A percentile compares a stretch with the other conserved stretches of the same genome.
These are phyloP conservation scores for Pinus tabuliformis DNA, from an alignment of 75 land plant species.

Conservation along the genomic window DNA sequence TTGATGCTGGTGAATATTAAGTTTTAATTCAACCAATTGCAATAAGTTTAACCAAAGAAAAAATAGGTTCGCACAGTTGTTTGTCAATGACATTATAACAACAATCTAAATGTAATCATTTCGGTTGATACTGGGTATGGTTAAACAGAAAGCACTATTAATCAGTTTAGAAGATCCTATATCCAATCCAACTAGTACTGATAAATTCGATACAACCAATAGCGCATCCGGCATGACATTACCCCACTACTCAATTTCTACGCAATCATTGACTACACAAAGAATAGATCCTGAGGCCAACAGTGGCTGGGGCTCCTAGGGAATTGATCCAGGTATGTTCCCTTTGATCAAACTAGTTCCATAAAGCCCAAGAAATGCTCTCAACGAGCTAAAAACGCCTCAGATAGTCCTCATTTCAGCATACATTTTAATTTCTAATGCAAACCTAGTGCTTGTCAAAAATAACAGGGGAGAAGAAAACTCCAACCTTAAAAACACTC, in stretches of 20 bases:
- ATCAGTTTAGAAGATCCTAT: background rate
- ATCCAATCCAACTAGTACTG: background rate
- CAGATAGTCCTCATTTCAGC: background rate
- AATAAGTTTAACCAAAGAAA: background rate
- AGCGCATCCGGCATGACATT: background rate
- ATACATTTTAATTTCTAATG: background rate
- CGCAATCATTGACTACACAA: background rate
- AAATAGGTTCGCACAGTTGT: background rate
- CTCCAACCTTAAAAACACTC: slow-evolving; percentile 66
- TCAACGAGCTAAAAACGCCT: background rate
- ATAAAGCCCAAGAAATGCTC: background rate
- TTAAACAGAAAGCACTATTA: background rate
- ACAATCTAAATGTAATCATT: background rate
- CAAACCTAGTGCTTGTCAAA: background rate
- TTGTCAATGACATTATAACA: background rate
- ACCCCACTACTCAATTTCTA: background rate
- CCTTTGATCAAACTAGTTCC: background rate
- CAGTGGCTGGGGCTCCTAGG: too few species aligned
- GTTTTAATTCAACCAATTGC: background rate
- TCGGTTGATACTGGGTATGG: background rate
- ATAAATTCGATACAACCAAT: background rate
- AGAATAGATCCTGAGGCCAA: too few species aligned
- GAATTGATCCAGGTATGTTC: too few species aligned
- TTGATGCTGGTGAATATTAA: background rate
- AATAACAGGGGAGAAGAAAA: background rate